Base-by-base conservation (phyloP, 441 rosid genomes). In the Omphalea diandra region DNA sequence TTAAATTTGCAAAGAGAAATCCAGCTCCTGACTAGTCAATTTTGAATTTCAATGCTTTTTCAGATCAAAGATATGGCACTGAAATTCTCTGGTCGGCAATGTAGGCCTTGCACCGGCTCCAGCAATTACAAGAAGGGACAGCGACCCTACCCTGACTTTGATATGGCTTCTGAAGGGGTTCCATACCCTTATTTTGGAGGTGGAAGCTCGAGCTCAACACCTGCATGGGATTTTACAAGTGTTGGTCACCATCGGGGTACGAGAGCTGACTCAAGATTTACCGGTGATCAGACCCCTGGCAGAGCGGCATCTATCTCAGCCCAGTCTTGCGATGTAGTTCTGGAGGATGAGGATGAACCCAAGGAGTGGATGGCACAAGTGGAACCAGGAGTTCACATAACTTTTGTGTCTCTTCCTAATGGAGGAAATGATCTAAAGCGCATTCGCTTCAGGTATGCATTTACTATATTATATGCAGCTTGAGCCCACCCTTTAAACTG, bases 311-410 rank as follows among this genome's bases (percentile, higher is more conserved):
- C n/a, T n/a, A n/a, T n/a, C n/a, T n/a, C n/a, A n/a, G n/a, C n/a
- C n/a, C n/a, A 85, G 73, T 83, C 91, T 18, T 84, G 90, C 67
- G 98, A 93, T 67, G 86, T 89, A 58, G 90, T 88, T 40, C 71
- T 95, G 5, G 97, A 91, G 53, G 94, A 93, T 41, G 97, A 93
- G 40, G 87, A 88, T 40, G 90, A 79, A 71, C 86, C 91, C 14
- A 93, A 96, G 78, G 99, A 96, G 68, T 96, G 99, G 99, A 91
- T 96, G 98, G 98, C 99, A 38, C 99, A 93, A 82, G 99, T 96
- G 38, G 99, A 93, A 79, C 99, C 99, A 0, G 99, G 98, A 22
- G 98, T 96, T 68, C 97, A 96, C 73, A 96, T 96, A 61, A 96
- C 99, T 24, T 96, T 96, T 17, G 86, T 91, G 67, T 88, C 99